A percentile compares a stretch with the other conserved stretches of the same genome.
Evolutionary conservation across 805 yeast species (phyloP).

Genomic region (Candida boleticola): DNA sequence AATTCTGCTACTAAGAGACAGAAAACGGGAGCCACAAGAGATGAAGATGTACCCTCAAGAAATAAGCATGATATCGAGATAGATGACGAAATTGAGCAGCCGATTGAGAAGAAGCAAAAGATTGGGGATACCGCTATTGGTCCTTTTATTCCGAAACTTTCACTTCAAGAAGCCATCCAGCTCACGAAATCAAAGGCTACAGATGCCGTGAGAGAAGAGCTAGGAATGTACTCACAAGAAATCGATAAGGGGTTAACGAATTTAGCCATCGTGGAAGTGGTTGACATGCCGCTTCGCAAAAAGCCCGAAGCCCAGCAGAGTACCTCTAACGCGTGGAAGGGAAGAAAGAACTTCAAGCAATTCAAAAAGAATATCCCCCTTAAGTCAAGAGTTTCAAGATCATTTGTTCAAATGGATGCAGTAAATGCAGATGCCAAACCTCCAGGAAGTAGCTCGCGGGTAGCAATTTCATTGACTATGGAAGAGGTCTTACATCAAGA

Average conservation of each 20-base stretch:
- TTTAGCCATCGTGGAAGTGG: conserved; percentile 31
- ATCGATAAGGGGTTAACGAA: conserved; percentile 16
- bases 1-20: neutral
- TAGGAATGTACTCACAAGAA: conserved; percentile 20
- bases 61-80: neutral
- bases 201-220: conserved; percentile 19
- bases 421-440: neutral
- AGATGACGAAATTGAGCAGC: neutral
- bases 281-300: conserved; percentile 18
- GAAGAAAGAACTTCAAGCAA: conserved; percentile 29
- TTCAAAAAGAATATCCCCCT: conserved; percentile 23
- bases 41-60: neutral
- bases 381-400: conserved; percentile 17
- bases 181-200: conserved; percentile 23
- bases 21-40: neutral
- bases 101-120: neutral
- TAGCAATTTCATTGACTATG: neutral
- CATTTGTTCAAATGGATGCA: conserved; percentile 18
- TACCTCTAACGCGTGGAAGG: conserved; percentile 4
- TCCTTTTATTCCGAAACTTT: conserved; percentile 14
- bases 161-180: conserved; percentile 29
- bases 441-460: neutral
- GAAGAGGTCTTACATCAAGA: neutral
- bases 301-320: conserved; percentile 4
- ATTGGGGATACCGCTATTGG: neutral